Evolutionary conservation across 2,329 filamentous ascomycete genomes (phyloP).

Genomic region (Beauveria australis): DNA sequence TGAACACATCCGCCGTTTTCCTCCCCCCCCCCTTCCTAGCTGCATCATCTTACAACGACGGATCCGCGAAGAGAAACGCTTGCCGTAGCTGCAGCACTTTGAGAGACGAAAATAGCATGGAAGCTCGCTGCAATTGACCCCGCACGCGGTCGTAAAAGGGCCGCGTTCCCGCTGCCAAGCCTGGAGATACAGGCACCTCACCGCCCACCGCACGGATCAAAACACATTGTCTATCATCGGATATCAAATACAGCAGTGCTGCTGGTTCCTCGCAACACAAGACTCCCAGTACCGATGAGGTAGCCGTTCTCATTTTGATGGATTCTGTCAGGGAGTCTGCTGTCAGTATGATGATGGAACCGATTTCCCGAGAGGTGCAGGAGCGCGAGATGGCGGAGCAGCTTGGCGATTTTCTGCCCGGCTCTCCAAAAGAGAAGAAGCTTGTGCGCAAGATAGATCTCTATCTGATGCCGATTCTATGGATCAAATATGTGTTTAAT

Average conservation of each 20-base stretch:
- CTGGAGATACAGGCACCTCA: neutral
- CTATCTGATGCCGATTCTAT: slow-evolving; percentile 39
- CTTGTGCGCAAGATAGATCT: slow-evolving; percentile 29
- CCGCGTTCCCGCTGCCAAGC: too few species aligned
- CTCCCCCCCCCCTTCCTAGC: too few species aligned
- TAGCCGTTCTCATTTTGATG: neutral
- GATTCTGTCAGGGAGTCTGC: neutral
- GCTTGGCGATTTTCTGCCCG: slow-evolving; percentile 21
- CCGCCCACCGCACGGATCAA: neutral
- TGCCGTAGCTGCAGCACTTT: neutral
- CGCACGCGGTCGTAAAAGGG: too few species aligned
- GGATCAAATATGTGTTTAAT: slow-evolving; percentile 34
- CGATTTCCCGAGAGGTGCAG: neutral
- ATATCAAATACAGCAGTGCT: neutral
- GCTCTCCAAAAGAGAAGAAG: slow-evolving; percentile 15
- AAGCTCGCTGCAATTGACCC: neutral
- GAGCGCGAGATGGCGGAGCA: slow-evolving; percentile 19
- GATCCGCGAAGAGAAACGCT: neutral
- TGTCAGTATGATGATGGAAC: neutral
- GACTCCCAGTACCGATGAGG: neutral
- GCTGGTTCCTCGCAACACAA: neutral
- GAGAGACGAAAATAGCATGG: neutral
- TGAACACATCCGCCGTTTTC: too few species aligned
- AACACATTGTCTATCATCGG: too few species aligned
- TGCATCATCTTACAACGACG: too few species aligned